These are phyloP conservation scores for Aspergillus nomiae DNA, from an alignment of 2,329 filamentous ascomycete species.

Conservation along the genomic window DNA sequence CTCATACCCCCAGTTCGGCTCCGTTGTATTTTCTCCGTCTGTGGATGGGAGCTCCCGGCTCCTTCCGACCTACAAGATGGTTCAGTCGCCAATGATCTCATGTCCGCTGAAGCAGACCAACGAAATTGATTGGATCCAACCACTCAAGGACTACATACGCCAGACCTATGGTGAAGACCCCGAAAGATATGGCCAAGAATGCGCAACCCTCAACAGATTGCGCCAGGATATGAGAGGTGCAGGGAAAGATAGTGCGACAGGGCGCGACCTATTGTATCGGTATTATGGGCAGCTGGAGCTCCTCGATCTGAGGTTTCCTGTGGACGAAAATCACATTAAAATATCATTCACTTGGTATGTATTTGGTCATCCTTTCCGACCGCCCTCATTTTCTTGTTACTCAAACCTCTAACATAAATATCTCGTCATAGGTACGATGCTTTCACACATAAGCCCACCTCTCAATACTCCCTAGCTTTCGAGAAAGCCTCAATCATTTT, in stretches of 20 bases:
- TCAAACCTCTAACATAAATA: conserved; percentile 7
- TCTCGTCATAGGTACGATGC: conserved; percentile 78
- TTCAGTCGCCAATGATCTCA: conserved; percentile 92
- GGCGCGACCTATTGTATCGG: conserved; percentile 88
- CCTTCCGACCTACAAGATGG: conserved; percentile 56
- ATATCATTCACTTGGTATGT: conserved; percentile 93
- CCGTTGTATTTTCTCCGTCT: background rate
- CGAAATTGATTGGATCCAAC: conserved; percentile 96
- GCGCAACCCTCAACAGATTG: conserved; percentile 87
- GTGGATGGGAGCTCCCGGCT: conserved; percentile 40
- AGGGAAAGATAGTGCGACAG: conserved; percentile 92
- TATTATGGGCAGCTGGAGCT: conserved; percentile 98
- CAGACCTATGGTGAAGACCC: conserved; percentile 95
- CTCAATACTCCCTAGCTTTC: conserved; percentile 94
- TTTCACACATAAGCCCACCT: conserved; percentile 97
- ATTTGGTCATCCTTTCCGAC: background rate
- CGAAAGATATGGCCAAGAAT: conserved; percentile 94
- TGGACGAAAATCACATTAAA: conserved; percentile 99
- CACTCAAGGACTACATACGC: conserved; percentile 90
- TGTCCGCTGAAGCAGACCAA: conserved; percentile 90
- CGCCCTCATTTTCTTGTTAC: background rate
- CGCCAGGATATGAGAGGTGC: conserved; percentile 98
- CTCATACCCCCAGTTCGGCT: background rate
- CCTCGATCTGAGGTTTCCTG: conserved; percentile 89
- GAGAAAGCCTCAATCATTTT: conserved; percentile 99